Conservation (phyloP, 176 grass and related monocot genomes). For the Rhipidocladum racemiflorum region DNA sequence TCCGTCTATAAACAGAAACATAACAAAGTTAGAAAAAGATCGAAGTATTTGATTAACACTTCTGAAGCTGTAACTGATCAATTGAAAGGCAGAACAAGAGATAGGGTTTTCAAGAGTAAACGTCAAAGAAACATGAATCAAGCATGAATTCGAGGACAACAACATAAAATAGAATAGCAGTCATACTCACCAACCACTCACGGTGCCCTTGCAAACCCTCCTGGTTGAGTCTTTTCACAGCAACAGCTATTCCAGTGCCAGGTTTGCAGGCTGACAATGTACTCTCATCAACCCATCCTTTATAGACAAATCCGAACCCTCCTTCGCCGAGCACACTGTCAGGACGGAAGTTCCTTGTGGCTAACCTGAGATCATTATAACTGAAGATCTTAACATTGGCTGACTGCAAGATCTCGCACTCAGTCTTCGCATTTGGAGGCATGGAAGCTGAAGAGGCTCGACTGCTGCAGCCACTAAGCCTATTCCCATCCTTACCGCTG, state of each 20-base stretch:
- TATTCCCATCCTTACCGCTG: constrained; percentile 49
- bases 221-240: constrained; percentile 80
- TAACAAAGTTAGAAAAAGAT: constrained; percentile 23
- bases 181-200: constrained; percentile 80
- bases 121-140: background rate
- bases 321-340: constrained; percentile 80
- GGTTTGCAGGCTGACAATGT: constrained; percentile 59
- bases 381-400: constrained; percentile 66
- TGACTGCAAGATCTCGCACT: constrained; percentile 66
- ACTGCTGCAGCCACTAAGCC: constrained; percentile 63
- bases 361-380: constrained; percentile 60
- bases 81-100: background rate
- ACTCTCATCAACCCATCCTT: constrained; percentile 83
- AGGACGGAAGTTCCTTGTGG: constrained; percentile 84
- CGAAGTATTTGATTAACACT: background rate
- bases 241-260: constrained; percentile 71
- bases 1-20: constrained; percentile 53
- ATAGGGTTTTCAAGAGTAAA: background rate
- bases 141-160: background rate
- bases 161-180: constrained; percentile 19
- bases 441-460: constrained; percentile 61
- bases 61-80: background rate
- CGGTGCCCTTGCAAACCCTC: constrained; percentile 77
- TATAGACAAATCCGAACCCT: constrained; percentile 85
- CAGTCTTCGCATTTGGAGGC: constrained; percentile 40